Evolutionary conservation across 1,284 basidiomycete species (phyloP).

Genomic region (Ceratobasidium sp.): DNA sequence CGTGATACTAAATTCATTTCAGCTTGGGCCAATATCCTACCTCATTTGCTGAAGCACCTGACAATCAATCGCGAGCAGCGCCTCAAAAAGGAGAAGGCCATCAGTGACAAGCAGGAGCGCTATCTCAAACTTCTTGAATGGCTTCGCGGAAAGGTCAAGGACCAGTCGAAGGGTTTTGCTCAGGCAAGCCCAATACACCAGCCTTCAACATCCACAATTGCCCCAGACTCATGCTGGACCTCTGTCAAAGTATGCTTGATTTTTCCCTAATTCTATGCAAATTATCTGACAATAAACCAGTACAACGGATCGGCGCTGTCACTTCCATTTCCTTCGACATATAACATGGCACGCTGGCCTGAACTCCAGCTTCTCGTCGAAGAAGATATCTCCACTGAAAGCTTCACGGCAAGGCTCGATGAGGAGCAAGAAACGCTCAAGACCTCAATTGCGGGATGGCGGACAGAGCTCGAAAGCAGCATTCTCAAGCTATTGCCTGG

Average conservation of each 20-base stretch:
- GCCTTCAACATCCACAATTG: too few relatives aligned
- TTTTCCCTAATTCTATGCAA: too few relatives aligned
- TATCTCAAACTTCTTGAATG: background rate
- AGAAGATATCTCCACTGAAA: background rate
- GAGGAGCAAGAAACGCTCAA: background rate
- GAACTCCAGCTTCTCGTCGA: background rate
- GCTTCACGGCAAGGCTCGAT: background rate
- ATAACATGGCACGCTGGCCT: background rate
- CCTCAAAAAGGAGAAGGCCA: background rate
- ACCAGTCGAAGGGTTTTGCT: background rate
- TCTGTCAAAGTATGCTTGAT: too few relatives aligned
- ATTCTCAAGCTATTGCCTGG: background rate
- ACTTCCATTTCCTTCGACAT: background rate
- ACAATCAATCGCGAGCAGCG: background rate
- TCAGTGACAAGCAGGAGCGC: background rate
- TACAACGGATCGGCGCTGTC: too few relatives aligned
- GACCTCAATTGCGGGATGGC: background rate
- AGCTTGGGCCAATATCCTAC: conserved; percentile 11
- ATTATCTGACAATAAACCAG: too few relatives aligned
- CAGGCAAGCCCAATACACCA: too few relatives aligned
- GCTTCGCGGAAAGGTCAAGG: background rate
- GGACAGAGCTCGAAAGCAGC: too few relatives aligned
- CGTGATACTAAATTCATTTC: background rate
- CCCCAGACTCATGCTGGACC: too few relatives aligned
- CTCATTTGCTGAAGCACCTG: background rate